A percentile compares a stretch with the other conserved stretches of the same genome.
Conservation (phyloP, 305 asterid species). For the Andrographis paniculata region DNA sequence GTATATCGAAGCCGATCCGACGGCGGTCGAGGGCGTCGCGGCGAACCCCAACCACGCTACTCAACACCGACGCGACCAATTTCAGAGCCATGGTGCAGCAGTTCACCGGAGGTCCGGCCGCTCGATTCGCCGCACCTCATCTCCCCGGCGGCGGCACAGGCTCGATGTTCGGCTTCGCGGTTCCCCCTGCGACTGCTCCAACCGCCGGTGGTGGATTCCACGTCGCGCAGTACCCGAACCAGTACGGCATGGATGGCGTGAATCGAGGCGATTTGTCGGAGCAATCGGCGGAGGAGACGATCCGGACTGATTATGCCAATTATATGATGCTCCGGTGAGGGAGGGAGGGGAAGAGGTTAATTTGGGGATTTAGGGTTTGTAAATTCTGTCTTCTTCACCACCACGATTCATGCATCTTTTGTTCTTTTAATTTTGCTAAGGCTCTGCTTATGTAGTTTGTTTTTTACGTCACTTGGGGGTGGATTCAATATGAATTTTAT, state of each 20-base stretch:
- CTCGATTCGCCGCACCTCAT: constrained; percentile 9
- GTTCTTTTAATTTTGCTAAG: too few species aligned
- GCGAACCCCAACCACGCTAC: constrained; percentile 37
- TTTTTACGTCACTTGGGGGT: too few species aligned
- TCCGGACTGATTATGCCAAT: constrained; percentile 9
- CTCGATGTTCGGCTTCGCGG: constrained; percentile 5
- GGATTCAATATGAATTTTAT: too few species aligned
- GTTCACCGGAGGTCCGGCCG: constrained; percentile 35
- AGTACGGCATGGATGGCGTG: too few species aligned
- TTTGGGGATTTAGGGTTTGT: constrained; percentile 21
- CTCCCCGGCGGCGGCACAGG: constrained; percentile 8
- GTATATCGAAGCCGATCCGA: constrained; percentile 25
- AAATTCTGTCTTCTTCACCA: constrained; percentile 20
- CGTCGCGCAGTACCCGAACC: too few species aligned
- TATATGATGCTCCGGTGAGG: constrained; percentile 20
- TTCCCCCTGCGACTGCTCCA: neutral
- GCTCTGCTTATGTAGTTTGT: too few species aligned
- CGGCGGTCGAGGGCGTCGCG: constrained; percentile 36
- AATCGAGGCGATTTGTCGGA: too few species aligned
- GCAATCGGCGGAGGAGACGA: neutral
- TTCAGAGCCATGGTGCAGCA: constrained; percentile 49
- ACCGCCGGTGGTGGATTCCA: neutral
- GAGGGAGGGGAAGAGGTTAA: neutral
- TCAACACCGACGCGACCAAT: constrained; percentile 43
- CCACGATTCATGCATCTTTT: too few species aligned